Evolutionary conservation across 805 yeast species (phyloP).

Genomic region (Nakazawaea siamensis): DNA sequence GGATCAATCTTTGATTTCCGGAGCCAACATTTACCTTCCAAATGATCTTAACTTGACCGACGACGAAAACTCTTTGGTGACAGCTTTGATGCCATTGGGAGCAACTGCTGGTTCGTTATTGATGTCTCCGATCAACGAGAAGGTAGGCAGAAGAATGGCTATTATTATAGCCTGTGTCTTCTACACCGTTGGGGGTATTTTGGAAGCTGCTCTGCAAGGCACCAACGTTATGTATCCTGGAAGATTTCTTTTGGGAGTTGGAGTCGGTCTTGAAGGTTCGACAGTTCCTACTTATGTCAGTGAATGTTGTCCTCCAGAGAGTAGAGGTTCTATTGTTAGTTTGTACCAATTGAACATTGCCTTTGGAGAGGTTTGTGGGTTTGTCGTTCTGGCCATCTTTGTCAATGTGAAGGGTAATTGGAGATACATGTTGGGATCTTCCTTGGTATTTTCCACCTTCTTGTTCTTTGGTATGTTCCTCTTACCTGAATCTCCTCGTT

Average conservation of each 20-base stretch:
- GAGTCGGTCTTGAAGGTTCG: conserved; percentile 9
- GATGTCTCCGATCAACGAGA: conserved; percentile 50
- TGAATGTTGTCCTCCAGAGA: conserved; percentile 8
- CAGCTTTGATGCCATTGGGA: conserved; percentile 59
- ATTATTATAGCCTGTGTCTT: conserved; percentile 48
- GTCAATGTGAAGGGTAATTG: conserved; percentile 51
- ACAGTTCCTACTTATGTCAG: conserved; percentile 11
- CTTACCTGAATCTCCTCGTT: conserved; percentile 58
- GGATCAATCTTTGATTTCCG: conserved; percentile 63
- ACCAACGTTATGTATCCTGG: conserved; percentile 35
- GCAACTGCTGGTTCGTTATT: conserved; percentile 56
- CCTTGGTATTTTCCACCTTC: conserved; percentile 49
- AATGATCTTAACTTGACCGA: conserved; percentile 29
- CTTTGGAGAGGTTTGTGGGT: conserved; percentile 23
- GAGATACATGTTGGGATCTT: conserved; percentile 61
- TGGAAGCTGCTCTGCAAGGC: conserved; percentile 43
- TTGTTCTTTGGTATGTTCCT: conserved; percentile 43
- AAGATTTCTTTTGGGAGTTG: conserved; percentile 8
- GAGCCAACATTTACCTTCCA: conserved; percentile 48
- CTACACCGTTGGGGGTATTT: conserved; percentile 52
- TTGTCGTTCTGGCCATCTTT: conserved; percentile 55
- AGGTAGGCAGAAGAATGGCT: conserved; percentile 46
- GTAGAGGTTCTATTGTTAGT: conserved; percentile 9
- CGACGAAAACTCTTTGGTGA: conserved; percentile 42
- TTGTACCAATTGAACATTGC: conserved; percentile 12